Evolutionary conservation across 2,329 filamentous ascomycete genomes (phyloP), one percentile per base, ranked within the genome.

Genomic region (Nemania serpens): DNA sequence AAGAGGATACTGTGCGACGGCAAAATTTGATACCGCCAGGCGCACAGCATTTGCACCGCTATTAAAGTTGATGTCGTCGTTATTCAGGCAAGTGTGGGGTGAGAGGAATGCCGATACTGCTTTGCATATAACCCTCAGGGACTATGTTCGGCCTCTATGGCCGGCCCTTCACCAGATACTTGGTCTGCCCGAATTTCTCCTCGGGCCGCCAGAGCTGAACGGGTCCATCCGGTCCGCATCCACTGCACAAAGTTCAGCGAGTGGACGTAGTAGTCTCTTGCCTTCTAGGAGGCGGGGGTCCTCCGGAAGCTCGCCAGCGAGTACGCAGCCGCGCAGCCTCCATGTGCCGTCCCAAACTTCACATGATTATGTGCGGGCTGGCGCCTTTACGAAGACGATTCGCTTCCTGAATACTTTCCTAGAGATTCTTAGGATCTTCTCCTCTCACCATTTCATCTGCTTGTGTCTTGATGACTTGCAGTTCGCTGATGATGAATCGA

Each of bases 401-500:
- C 87, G 91, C 12, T 83, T 97, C 58, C 91, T 94, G 82, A 94
- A 93, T 71, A 93, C 91, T 1, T 94, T 96, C 68, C 79, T 97
- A 47, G 93, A 97, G 67, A 89, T 97, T 10, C 76, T 97, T 52
- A 86, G 91, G 54, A 85, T 96, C 43, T 88, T 98, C 57, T 90
- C 91, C 0, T 82, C 88, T 18, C 88, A 93, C 73, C 95, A 93
- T 69, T 88, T 97, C 69, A 93, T 97, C 55, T 96, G 91, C 70
- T 88, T 97, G 68, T 93, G 88, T 68, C 77, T 97, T 29, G 94
- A 97, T 70, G 94, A 97, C 74, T 78, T 97, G 34, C 93, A 97
- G 69, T 95, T 92, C 74, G 92, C 93, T 6, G 94, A 97, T 71
- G 86, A 90, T 25, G 94, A 97, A 74, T 95, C 90, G 13, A 78